A percentile compares a stretch with the other conserved stretches of the same genome.
These are phyloP conservation scores for Guyanaporus albipodus DNA, from an alignment of 768 basidiomycete genomes.

Conservation along the genomic window DNA sequence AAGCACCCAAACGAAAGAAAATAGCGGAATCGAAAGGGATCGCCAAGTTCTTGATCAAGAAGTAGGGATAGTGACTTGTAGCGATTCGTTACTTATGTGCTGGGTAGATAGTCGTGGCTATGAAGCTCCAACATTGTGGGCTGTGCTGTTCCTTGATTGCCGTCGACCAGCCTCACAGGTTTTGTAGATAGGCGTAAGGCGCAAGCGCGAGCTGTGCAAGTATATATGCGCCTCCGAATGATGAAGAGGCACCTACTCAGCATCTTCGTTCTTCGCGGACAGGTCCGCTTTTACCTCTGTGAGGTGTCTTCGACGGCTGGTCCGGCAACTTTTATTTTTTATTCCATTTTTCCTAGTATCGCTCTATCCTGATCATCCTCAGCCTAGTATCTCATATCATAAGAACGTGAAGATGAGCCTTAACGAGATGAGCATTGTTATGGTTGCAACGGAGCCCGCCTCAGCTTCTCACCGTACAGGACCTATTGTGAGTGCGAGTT, in stretches of 20 bases:
- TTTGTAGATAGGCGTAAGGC: no score
- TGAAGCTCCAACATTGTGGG: neutral
- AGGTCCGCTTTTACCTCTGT: slow-evolving; percentile 33
- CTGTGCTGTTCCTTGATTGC: no score
- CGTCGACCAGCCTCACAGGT: no score
- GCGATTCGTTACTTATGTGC: no score
- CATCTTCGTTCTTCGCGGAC: slow-evolving; percentile 29
- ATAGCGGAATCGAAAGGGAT: slow-evolving; percentile 36
- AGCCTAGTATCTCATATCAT: neutral
- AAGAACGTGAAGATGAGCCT: slow-evolving; percentile 1
- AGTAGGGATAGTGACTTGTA: slow-evolving; percentile 25
- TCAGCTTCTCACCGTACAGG: slow-evolving; percentile 12
- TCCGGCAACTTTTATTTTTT: slow-evolving; percentile 13
- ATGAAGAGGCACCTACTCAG: no score
- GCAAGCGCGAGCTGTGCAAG: no score
- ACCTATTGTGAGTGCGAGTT: slow-evolving; percentile 18
- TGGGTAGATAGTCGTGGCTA: no score
- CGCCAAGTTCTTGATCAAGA: slow-evolving; percentile 43
- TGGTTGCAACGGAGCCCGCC: slow-evolving; percentile 8
- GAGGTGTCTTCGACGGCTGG: slow-evolving; percentile 27
- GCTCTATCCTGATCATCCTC: neutral
- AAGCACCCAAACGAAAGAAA: slow-evolving; percentile 31
- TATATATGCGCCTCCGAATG: no score
- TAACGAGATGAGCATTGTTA: slow-evolving; percentile 2
- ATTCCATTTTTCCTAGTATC: neutral